Conservation (phyloP, 1,284 basidiomycete genomes). For the Vanrija humicola region DNA sequence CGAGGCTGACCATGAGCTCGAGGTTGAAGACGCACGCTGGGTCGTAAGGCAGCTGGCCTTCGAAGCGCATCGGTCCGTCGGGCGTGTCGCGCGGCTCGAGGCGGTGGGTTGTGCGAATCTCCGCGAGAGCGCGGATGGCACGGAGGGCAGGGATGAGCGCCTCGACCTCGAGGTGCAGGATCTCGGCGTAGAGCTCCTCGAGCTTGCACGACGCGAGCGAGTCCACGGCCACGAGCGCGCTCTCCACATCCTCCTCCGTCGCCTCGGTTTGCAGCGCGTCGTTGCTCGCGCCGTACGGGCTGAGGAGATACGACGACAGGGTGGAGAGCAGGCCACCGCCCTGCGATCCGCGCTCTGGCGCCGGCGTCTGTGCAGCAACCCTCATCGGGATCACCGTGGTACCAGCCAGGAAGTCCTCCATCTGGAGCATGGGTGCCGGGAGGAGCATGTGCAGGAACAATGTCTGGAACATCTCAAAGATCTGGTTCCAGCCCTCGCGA, state of each 20-base stretch:
- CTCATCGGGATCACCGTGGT: constrained; percentile 83
- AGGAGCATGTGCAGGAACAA: constrained; percentile 90
- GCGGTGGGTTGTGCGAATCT: constrained; percentile 49
- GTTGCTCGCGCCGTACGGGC: constrained; percentile 73
- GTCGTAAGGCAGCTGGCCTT: constrained; percentile 73
- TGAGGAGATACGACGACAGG: constrained; percentile 92
- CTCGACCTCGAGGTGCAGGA: constrained; percentile 73
- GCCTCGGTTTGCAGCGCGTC: constrained; percentile 68
- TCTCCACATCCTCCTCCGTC: constrained; percentile 85
- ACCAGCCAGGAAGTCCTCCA: constrained; percentile 93
- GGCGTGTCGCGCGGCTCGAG: constrained; percentile 54
- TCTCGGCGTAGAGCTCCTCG: constrained; percentile 89
- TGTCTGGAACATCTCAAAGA: constrained; percentile 98
- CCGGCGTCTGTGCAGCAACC: constrained; percentile 62
- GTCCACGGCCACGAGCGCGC: constrained; percentile 89
- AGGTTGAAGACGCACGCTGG: constrained; percentile 89
- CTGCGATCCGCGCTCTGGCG: constrained; percentile 65
- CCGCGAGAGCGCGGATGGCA: constrained; percentile 83
- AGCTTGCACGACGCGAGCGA: constrained; percentile 90
- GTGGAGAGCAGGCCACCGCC: constrained; percentile 91
- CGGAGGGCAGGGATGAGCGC: constrained; percentile 76
- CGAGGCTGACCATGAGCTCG: constrained; percentile 88
- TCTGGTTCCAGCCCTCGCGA: constrained; percentile 88
- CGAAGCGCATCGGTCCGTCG: constrained; percentile 47
- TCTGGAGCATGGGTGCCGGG: constrained; percentile 81